Conservation (phyloP, 2,329 filamentous ascomycete species). For the Verticillium zaregamsianum region DNA sequence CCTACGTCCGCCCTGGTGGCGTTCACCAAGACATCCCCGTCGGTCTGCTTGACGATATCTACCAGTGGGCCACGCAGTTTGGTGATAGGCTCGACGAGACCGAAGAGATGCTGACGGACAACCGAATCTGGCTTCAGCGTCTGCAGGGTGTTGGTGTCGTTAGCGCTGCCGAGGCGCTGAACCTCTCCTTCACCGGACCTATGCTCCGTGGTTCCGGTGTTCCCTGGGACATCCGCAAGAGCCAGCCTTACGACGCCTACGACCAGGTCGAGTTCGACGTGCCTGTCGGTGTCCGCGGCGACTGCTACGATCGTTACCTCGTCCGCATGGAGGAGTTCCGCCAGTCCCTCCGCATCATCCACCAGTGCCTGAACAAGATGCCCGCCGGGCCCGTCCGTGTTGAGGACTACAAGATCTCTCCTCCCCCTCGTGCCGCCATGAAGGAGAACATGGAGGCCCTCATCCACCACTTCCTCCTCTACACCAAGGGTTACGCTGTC, state of each 20-base stretch:
- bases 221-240: conserved; percentile 95
- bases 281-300: conserved; percentile 91
- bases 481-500: conserved; percentile 97
- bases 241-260: conserved; percentile 95
- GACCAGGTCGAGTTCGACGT: conserved; percentile 98
- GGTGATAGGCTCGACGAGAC: conserved; percentile 98
- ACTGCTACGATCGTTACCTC: conserved; percentile 98
- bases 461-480: conserved; percentile 98
- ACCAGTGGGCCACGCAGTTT: conserved; percentile 99
- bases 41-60: conserved; percentile 95
- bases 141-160: conserved; percentile 91
- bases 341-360: conserved; percentile 95
- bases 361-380: conserved; percentile 99
- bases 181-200: conserved; percentile 93
- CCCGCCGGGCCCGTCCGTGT: conserved; percentile 89
- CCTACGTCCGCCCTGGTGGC: conserved; percentile 93
- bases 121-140: conserved; percentile 97
- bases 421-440: conserved; percentile 95
- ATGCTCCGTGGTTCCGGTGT: conserved; percentile 97
- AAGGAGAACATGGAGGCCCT: conserved; percentile 99
- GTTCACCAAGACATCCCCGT: conserved; percentile 93
- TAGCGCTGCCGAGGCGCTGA: conserved; percentile 86
- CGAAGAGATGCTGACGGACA: conserved; percentile 97
- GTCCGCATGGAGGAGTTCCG: conserved; percentile 99
- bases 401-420: conserved; percentile 98